A percentile compares a stretch with the other conserved stretches of the same genome.
These are phyloP conservation scores for Flueggea neowawraea DNA, from an alignment of 441 rosid species.

Conservation along the genomic window DNA sequence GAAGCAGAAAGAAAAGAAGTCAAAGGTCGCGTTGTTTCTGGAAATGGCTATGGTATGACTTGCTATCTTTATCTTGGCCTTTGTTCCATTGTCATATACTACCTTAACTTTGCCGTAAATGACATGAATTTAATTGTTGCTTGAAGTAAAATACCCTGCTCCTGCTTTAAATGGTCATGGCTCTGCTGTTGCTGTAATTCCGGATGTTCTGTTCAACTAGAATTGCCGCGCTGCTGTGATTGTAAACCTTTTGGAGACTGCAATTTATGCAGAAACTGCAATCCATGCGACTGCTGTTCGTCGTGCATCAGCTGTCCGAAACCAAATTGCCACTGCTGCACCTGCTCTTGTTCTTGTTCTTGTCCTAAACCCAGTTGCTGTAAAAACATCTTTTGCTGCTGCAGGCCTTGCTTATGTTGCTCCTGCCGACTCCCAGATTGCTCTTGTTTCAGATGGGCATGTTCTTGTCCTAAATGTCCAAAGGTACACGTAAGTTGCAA, in stretches of 20 bases:
- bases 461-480: conserved; percentile 2
- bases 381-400: conserved; percentile 27
- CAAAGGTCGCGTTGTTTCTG: conserved; percentile 57
- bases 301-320: conserved; percentile 32
- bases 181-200: conserved; percentile 72
- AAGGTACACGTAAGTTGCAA: conserved; percentile 3
- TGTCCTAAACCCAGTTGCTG: conserved; percentile 50
- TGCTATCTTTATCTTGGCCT: conserved; percentile 6
- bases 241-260: conserved; percentile 5
- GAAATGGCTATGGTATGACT: conserved; percentile 86
- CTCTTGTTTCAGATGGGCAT: conserved; percentile 42
- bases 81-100: not conserved
- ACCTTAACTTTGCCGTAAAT: not conserved
- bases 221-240: conserved; percentile 43
- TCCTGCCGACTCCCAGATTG: conserved; percentile 22
- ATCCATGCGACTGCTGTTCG: conserved; percentile 11
- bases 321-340: conserved; percentile 40
- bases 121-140: conserved; percentile 3
- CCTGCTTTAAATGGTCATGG: conserved; percentile 58
- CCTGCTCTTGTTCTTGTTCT: conserved; percentile 22
- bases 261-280: conserved; percentile 10
- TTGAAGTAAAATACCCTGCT: conserved; percentile 56
- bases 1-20: conserved; percentile 52
- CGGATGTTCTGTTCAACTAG: conserved; percentile 36
- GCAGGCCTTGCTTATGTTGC: conserved; percentile 46